Base-by-base conservation (phyloP, 768 basidiomycete species). In the Trametes cingulata region DNA sequence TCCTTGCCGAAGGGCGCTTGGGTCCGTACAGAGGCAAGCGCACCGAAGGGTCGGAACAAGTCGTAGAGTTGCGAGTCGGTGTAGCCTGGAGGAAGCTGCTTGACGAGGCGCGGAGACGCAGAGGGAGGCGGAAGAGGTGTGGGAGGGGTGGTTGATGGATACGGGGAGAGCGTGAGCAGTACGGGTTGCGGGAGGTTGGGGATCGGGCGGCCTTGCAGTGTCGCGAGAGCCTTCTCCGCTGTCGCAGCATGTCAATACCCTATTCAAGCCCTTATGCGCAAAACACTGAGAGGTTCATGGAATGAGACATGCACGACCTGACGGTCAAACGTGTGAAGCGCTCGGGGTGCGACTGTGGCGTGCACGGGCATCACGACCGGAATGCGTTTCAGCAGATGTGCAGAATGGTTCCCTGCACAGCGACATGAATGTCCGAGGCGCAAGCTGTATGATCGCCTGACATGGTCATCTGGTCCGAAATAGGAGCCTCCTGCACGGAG, bases 221-320 rank as follows among this genome's bases (percentile, higher is more conserved):
- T 93, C 14, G 92, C 87, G 24, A 95, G 79, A 14, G 93, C 93
- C 73, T 93, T 94, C 75, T 94, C 92, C 63, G 93, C 93, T 94
- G 75, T 17, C 55, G 29, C 12, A 2, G 14, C 13, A 19, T 35
- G 52, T 59, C 20, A 67, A 46, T 25, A 56, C 62, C 54, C 56
- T 33, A 42, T 64, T 49, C 15, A 41, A 51, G n/a, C n/a, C n/a
- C n/a, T n/a, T n/a, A n/a, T n/a, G n/a, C 53, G 42, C 37, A 42
- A 42, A n/a, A 15, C 17, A 20, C 56, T 14, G 36, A 35, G 54
- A 19, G 2, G n/a, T n/a, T n/a, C n/a, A 19, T 19, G 6, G 33
- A 19, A 13, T 15, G 20, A 15, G 36, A 19, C 6, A 51, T n/a
- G 37, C 29, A 49, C 15, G 46, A 25, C 24, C 25, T 15, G 46